Evolutionary conservation across 305 asterid species (phyloP).

Genomic region (Plantago coronopus): DNA sequence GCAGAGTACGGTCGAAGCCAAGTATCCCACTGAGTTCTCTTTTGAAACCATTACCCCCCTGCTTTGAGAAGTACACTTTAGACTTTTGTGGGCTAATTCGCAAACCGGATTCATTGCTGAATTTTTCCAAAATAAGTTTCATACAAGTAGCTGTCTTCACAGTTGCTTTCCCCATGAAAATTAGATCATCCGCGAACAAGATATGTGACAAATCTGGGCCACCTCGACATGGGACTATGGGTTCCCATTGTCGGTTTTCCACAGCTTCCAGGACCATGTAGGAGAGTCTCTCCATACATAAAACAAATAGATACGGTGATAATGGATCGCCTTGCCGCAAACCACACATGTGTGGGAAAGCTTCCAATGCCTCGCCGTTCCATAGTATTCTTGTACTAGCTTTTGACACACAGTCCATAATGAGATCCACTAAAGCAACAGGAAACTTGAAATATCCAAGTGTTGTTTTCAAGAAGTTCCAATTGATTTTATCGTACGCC

Average conservation of each 20-base stretch:
- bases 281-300: background rate
- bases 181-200: background rate
- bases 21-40: background rate
- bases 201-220: background rate
- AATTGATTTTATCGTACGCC: conserved; percentile 1
- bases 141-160: background rate
- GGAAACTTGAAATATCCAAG: background rate
- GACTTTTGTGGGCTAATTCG: background rate
- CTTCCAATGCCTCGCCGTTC: background rate
- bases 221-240: background rate
- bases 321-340: conserved; percentile 3
- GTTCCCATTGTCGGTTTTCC: background rate
- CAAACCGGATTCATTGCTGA: background rate
- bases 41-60: background rate
- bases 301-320: background rate
- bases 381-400: background rate
- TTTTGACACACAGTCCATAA: background rate
- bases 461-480: background rate
- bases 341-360: background rate
- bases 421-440: background rate
- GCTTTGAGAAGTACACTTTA: background rate
- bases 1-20: background rate
- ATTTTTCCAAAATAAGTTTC: background rate
- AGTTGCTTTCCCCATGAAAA: background rate
- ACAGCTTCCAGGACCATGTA: background rate